phyloP scores from a whole-genome alignment of 1,284 basidiomycete species.

The Ceratobasidium sp. region DNA sequence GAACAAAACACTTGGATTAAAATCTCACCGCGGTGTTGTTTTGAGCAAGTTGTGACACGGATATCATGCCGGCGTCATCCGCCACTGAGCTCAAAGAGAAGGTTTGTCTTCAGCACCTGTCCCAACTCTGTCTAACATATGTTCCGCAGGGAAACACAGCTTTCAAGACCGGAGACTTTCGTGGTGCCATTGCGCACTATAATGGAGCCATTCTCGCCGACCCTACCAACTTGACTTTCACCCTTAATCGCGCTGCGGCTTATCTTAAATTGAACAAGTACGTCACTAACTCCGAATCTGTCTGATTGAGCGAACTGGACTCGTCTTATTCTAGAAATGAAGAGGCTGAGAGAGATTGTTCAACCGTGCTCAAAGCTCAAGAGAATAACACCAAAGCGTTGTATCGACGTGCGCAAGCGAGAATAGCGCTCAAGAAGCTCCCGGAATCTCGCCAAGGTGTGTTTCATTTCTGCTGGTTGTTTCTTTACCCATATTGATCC shows the following conservation, averaged over 20 bases:
- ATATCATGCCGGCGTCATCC: slow-evolving; percentile 18
- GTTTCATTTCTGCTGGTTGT: slow-evolving; percentile 58
- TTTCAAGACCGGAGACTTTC: slow-evolving; percentile 65
- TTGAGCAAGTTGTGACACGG: not conserved
- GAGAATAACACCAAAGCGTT: slow-evolving; percentile 74
- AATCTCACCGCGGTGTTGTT: too few relatives aligned
- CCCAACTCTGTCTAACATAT: not conserved
- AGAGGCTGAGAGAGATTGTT: slow-evolving; percentile 80
- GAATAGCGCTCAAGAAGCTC: slow-evolving; percentile 62
- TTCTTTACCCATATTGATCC: too few relatives aligned
- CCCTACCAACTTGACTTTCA: slow-evolving; percentile 69
- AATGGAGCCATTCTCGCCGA: slow-evolving; percentile 75
- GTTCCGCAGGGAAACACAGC: slow-evolving; percentile 65
- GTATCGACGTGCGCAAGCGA: slow-evolving; percentile 76
- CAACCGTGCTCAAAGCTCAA: slow-evolving; percentile 63
- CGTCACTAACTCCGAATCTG: slow-evolving; percentile 51
- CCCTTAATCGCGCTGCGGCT: slow-evolving; percentile 81
- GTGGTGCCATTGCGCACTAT: slow-evolving; percentile 72
- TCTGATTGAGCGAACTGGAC: too few relatives aligned
- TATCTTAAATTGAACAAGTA: slow-evolving; percentile 88
- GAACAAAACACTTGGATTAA: too few relatives aligned
- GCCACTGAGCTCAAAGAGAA: slow-evolving; percentile 36
- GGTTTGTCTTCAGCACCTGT: not conserved
- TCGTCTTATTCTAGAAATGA: slow-evolving; percentile 60
- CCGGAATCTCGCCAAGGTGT: slow-evolving; percentile 60